phyloP scores from a whole-genome alignment of 2,329 filamentous ascomycete genomes.

The Samsoniella hepiali region DNA sequence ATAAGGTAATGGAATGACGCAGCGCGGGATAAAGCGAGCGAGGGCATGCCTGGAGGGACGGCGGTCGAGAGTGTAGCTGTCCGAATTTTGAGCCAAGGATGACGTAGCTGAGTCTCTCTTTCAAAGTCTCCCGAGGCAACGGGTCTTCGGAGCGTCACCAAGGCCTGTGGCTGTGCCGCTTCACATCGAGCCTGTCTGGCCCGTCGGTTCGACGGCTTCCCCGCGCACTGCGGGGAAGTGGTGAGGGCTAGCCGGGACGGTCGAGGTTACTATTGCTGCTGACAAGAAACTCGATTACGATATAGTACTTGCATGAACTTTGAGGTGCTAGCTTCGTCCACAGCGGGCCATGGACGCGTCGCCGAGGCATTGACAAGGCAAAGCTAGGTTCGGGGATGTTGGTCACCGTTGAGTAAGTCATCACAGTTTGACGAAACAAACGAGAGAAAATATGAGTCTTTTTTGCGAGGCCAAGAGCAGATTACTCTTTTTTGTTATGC shows the following conservation, averaged over 20 bases:
- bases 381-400: neutral
- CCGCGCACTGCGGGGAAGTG: neutral
- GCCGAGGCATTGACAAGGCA: neutral
- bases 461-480: neutral
- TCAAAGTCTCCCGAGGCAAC: neutral
- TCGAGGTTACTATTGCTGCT: neutral
- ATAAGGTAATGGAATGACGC: too few species aligned
- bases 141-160: neutral
- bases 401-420: neutral
- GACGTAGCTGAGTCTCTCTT: neutral
- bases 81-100: too few species aligned
- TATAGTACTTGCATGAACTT: neutral
- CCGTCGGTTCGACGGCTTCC: neutral
- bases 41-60: too few species aligned
- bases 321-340: neutral
- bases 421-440: neutral
- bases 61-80: too few species aligned
- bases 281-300: neutral
- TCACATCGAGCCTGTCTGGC: neutral
- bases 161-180: neutral
- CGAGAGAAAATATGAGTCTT: neutral
- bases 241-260: neutral
- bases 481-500: too few species aligned
- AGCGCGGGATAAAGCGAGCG: too few species aligned
- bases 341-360: neutral